Conservation (phyloP, 495 filamentous ascomycete genomes). For the Recurvomyces mirabilis region DNA sequence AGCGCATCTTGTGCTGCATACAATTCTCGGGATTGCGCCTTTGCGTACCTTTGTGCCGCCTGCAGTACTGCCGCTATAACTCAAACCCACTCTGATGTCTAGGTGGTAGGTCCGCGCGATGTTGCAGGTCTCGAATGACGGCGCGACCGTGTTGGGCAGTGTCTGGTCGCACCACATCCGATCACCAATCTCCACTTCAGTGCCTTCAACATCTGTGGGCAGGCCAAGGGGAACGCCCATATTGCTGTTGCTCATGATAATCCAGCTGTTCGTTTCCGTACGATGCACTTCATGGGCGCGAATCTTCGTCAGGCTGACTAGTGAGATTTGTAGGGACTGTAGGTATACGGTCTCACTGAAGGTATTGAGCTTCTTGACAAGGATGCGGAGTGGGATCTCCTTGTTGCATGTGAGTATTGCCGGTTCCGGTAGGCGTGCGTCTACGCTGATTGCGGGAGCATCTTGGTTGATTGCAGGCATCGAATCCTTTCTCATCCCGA, state of each 20-base stretch:
- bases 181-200: conserved; percentile 56
- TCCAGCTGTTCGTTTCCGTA: conserved; percentile 55
- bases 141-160: conserved; percentile 74
- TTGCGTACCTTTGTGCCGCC: conserved; percentile 14
- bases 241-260: conserved; percentile 55
- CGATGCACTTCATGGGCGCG: conserved; percentile 58
- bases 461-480: not conserved
- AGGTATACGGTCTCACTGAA: conserved; percentile 54
- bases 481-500: conserved; percentile 27
- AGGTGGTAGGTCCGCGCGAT: conserved; percentile 70
- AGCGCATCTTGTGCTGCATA: conserved; percentile 21
- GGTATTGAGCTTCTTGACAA: conserved; percentile 63
- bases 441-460: conserved; percentile 49
- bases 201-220: conserved; percentile 46
- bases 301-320: conserved; percentile 69
- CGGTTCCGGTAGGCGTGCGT: conserved; percentile 76
- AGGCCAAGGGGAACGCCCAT: conserved; percentile 51
- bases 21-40: conserved; percentile 1
- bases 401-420: conserved; percentile 82
- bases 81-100: conserved; percentile 67
- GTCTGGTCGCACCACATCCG: conserved; percentile 55
- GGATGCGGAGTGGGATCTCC: conserved; percentile 65
- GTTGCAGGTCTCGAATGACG: conserved; percentile 82
- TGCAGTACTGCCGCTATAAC: conserved; percentile 32
- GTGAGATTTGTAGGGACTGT: conserved; percentile 65